Evolutionary conservation across 345 rosid species (phyloP).

Genomic region (Eutrema japonicum): DNA sequence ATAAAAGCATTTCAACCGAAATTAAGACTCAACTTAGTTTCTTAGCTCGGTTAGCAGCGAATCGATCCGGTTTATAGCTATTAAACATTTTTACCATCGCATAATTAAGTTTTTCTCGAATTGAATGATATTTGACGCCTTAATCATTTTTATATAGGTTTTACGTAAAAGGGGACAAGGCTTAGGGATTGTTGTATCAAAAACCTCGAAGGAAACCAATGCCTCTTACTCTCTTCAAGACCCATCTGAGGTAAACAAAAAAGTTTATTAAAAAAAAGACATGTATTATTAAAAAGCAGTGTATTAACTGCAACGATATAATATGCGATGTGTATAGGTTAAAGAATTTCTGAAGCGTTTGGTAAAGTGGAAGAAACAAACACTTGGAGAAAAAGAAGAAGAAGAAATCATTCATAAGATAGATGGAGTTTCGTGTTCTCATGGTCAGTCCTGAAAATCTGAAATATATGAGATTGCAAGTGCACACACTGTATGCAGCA

Average conservation of each 20-base stretch:
- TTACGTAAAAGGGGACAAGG: constrained; percentile 50
- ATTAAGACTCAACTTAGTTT: not conserved
- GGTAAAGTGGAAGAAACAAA: constrained; percentile 37
- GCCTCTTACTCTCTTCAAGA: constrained; percentile 57
- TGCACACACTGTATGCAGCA: too few species aligned
- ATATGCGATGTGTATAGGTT: constrained; percentile 46
- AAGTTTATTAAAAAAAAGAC: too few species aligned
- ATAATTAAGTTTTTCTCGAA: not conserved
- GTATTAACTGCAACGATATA: constrained; percentile 3
- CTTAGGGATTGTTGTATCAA: constrained; percentile 57
- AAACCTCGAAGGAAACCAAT: constrained; percentile 49
- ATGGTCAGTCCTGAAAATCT: too few species aligned
- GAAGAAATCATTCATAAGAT: not conserved
- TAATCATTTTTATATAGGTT: constrained; percentile 39
- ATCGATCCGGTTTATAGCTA: not conserved
- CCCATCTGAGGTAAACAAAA: constrained; percentile 44
- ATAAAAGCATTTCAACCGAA: not conserved
- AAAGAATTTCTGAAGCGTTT: constrained; percentile 36
- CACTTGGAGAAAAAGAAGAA: constrained; percentile 11
- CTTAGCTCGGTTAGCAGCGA: not conserved
- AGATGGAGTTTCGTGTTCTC: constrained; percentile 1
- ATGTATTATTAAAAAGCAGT: too few species aligned
- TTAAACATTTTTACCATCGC: not conserved
- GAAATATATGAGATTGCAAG: not conserved
- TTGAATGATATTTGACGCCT: not conserved